A percentile compares a stretch with the other conserved stretches of the same genome.
These are phyloP conservation scores for Pterothamnion heteromorphum DNA, from an alignment of 31 red algal species.

Conservation along the genomic window DNA sequence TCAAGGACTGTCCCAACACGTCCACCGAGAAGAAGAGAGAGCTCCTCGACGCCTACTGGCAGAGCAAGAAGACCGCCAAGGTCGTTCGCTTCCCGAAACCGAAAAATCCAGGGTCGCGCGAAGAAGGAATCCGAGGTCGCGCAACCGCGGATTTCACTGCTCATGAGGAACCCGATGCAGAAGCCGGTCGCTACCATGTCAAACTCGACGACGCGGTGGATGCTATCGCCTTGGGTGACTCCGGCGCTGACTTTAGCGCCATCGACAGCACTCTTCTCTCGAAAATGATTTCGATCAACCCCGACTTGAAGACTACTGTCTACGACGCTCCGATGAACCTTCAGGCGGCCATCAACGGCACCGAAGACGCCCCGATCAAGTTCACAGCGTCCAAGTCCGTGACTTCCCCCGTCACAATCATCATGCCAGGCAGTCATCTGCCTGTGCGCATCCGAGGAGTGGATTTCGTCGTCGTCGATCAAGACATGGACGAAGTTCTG, in stretches of 20 bases:
- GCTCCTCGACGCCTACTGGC: neutral
- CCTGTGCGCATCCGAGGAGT: neutral
- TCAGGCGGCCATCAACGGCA: neutral
- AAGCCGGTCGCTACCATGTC: slow-evolving; percentile 22
- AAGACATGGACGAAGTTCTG: neutral
- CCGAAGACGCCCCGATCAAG: neutral
- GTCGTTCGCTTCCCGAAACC: neutral
- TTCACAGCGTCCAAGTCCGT: neutral
- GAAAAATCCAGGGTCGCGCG: too few species aligned
- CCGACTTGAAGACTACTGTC: neutral
- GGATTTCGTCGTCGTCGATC: neutral
- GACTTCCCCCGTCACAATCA: neutral
- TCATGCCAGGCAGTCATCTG: neutral
- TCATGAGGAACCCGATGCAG: neutral
- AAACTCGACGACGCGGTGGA: neutral
- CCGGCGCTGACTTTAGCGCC: neutral
- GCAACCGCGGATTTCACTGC: too few species aligned
- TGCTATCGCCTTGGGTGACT: slow-evolving; percentile 15
- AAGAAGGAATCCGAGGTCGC: too few species aligned
- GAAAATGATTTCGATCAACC: neutral
- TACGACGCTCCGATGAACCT: slow-evolving; percentile 9
- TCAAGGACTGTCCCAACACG: slow-evolving; percentile 15
- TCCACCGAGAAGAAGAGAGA: neutral
- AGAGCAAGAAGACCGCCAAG: neutral
- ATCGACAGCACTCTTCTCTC: neutral